Base-by-base conservation (phyloP, 2,329 filamentous ascomycete species). In the Chalaropsis thielavioides region DNA sequence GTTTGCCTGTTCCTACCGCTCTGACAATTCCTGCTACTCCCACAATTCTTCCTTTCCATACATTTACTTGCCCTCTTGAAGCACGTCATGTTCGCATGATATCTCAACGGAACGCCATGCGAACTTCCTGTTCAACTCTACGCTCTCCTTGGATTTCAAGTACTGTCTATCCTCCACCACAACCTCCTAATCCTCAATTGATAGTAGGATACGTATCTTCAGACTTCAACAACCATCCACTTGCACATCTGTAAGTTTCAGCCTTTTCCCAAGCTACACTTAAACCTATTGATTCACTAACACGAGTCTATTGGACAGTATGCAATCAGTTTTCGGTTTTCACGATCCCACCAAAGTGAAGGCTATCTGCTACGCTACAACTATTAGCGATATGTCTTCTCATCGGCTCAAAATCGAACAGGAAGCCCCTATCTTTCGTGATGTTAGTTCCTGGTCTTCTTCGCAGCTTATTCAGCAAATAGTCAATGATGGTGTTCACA, bases 251-350 rank as follows among this genome's bases (percentile, higher is more conserved):
- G 80, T 84, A 77, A 76, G 81, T 71, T 15, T 38, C 35, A 13
- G 22, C 27, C 19, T 24, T 51, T 51, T 17, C 22, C 19, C 22
- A 11, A 15, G 27, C 5, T 59, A 11, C 10, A 44, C 17, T 17
- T 13, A 64, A 59, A 49, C 2, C 7, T 51, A 44, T 31, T 6
- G 17, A 44, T 38, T 15, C 24, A 1, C n/a, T 24, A 24, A 41
- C 22, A 13, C 22, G 11, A 41, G 17, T 31, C 2, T 60, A 13
- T 64, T 11, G 59, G 15, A 22, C 64, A 84, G 81, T 64, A 99
- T 99, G 94, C 94, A 99, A 76, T 97, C 94, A 0, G 92, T 97
- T 5, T 99, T 99, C 75, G 94, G 94, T 0, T 80, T 97, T 66
- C 94, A 99, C 72, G 79, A 96, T 70, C 80, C 80, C 0, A 75